Percentiles rank a stretch among this genome's conserved stretches.
These are phyloP conservation scores for Teunomyces kruisii DNA, from an alignment of 805 yeast genomes.

Conservation along the genomic window DNA sequence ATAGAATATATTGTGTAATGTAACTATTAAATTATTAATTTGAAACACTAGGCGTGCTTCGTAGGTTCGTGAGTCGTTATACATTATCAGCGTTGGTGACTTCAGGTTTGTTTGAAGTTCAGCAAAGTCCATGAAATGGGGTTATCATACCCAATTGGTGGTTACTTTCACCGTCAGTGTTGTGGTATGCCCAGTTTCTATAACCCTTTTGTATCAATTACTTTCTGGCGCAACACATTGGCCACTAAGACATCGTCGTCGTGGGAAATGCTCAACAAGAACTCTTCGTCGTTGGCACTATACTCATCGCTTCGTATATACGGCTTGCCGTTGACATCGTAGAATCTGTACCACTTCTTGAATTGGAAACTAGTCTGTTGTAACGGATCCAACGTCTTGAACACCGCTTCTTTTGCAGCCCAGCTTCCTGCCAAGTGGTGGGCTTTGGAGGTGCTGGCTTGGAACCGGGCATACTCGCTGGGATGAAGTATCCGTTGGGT, in stretches of 20 bases:
- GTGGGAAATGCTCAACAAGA: constrained; percentile 59
- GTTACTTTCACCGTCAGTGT: too few relatives aligned
- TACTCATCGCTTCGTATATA: constrained; percentile 32
- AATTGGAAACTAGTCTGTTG: constrained; percentile 57
- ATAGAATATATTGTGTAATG: neutral
- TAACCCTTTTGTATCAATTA: neutral
- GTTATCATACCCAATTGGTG: too few relatives aligned
- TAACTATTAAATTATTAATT: too few relatives aligned
- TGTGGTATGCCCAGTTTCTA: too few relatives aligned
- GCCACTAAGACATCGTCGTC: constrained; percentile 63
- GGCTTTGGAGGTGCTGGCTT: constrained; percentile 13
- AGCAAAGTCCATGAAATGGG: too few relatives aligned
- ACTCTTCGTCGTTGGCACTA: constrained; percentile 38
- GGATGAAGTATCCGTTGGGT: constrained; percentile 53
- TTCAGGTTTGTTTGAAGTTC: too few relatives aligned
- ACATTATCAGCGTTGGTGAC: too few relatives aligned
- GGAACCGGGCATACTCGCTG: constrained; percentile 32
- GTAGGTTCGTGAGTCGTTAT: too few relatives aligned
- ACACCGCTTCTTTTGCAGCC: constrained; percentile 77
- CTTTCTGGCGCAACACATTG: constrained; percentile 47
- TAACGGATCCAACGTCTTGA: constrained; percentile 50
- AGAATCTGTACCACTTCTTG: constrained; percentile 56
- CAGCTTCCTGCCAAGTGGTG: constrained; percentile 53
- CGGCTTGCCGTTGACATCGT: constrained; percentile 46
- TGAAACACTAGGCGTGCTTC: too few relatives aligned